Conservation (phyloP, 345 rosid species). For the Triadica sebifera region DNA sequence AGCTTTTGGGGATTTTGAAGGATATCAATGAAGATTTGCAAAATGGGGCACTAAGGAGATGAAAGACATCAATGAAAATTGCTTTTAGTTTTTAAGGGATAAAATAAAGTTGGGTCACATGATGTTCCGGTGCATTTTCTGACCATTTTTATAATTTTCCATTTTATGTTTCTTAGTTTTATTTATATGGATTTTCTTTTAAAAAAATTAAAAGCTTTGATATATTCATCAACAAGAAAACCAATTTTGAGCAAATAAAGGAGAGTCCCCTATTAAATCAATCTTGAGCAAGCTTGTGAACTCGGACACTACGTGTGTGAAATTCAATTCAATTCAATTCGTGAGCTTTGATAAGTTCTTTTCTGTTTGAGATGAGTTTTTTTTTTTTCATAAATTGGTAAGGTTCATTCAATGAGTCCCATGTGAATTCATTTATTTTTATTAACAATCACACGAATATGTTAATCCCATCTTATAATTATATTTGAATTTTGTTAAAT, state of each 20-base stretch:
- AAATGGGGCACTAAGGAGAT: constrained; percentile 13
- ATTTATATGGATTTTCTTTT: background rate
- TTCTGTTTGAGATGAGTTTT: background rate
- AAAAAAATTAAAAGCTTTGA: background rate
- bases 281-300: constrained; percentile 17
- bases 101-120: constrained; percentile 32
- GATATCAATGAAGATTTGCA: constrained; percentile 33
- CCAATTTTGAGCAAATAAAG: constrained; percentile 2
- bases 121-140: constrained; percentile 15
- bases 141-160: background rate
- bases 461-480: no score
- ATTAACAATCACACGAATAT: no score
- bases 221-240: background rate
- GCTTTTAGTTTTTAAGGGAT: constrained; percentile 25
- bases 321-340: background rate
- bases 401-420: no score
- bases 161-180: background rate
- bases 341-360: no score
- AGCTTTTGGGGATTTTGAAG: constrained; percentile 28
- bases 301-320: background rate
- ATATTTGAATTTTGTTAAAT: no score
- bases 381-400: no score
- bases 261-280: constrained; percentile 3
- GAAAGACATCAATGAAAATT: constrained; percentile 29
- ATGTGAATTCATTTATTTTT: no score